These are phyloP conservation scores for Cyberlindnera euphorbiiphila DNA, from an alignment of 805 yeast species.

Conservation along the genomic window DNA sequence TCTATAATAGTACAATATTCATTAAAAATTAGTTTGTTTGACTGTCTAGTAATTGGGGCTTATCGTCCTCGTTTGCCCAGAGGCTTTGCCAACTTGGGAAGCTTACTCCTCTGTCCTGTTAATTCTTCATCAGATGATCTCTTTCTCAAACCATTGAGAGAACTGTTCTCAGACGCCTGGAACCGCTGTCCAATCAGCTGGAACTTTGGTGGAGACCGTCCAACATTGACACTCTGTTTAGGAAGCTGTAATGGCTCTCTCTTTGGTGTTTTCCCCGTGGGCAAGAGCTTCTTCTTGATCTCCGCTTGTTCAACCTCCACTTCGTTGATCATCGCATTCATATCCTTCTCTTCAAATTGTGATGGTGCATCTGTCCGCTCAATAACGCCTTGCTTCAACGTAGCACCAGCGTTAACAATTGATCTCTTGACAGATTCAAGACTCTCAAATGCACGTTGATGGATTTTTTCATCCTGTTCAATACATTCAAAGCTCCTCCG, in stretches of 20 bases:
- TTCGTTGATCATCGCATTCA: slow-evolving; percentile 22
- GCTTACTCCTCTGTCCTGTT: slow-evolving; percentile 3
- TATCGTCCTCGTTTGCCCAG: slow-evolving; percentile 1
- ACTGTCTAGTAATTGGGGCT: too few species aligned
- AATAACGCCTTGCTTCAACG: slow-evolving; percentile 9
- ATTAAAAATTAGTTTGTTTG: too few species aligned
- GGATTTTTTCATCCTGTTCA: slow-evolving; percentile 2
- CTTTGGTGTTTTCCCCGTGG: slow-evolving; percentile 31
- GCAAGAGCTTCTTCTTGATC: slow-evolving; percentile 23
- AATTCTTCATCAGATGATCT: slow-evolving; percentile 13
- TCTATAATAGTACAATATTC: too few species aligned
- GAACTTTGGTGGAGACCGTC: slow-evolving; percentile 27
- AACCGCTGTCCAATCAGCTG: slow-evolving; percentile 27
- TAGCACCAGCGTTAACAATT: background rate
- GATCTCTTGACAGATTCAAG: slow-evolving; percentile 1
- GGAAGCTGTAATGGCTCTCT: slow-evolving; percentile 21
- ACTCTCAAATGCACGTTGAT: slow-evolving; percentile 1
- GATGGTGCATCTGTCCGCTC: slow-evolving; percentile 13
- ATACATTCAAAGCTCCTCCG: slow-evolving; percentile 5
- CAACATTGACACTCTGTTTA: slow-evolving; percentile 1
- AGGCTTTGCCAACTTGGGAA: slow-evolving; percentile 10
- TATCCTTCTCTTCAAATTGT: slow-evolving; percentile 21
- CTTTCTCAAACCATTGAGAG: slow-evolving; percentile 5
- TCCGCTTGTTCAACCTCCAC: slow-evolving; percentile 25
- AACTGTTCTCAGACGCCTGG: slow-evolving; percentile 13